These are phyloP conservation scores for Lasiodiplodia sp. DNA, from an alignment of 2,329 filamentous ascomycete species.

Conservation along the genomic window DNA sequence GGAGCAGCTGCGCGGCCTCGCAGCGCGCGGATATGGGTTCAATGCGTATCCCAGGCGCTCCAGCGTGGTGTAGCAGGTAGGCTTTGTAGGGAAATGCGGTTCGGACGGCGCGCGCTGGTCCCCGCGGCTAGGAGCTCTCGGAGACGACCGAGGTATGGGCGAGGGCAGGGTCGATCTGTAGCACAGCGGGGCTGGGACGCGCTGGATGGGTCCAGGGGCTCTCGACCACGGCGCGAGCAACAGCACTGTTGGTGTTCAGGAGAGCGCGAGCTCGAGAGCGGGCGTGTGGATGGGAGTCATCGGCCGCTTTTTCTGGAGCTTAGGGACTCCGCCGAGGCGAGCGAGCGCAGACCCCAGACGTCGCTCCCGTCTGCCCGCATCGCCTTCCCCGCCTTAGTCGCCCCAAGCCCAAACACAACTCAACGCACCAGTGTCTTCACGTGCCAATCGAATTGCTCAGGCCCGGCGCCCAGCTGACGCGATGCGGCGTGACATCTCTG, in stretches of 20 bases:
- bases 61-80: conserved; percentile 11
- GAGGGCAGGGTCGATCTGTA: conserved; percentile 16
- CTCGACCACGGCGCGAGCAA: conserved; percentile 4
- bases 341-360: conserved; percentile 22
- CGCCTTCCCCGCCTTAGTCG: conserved; percentile 19
- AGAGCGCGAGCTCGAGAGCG: conserved; percentile 11
- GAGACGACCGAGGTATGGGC: conserved; percentile 27
- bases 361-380: conserved; percentile 30
- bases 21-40: conserved; percentile 23
- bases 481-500: not conserved
- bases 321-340: conserved; percentile 20
- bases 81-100: not conserved
- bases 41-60: conserved; percentile 14
- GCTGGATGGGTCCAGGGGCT: conserved; percentile 1
- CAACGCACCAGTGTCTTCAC: conserved; percentile 2
- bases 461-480: conserved; percentile 3
- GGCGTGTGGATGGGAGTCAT: conserved; percentile 24
- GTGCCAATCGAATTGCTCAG: not conserved
- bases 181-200: conserved; percentile 6
- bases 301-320: conserved; percentile 28
- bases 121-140: conserved; percentile 15
- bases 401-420: not conserved
- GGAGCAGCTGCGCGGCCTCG: conserved; percentile 42
- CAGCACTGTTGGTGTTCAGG: conserved; percentile 9
- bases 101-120: conserved; percentile 3